Percentiles rank a stretch among this genome's conserved stretches.
These are phyloP conservation scores for Potentilla sterilis DNA, from an alignment of 306 rosid genomes.

Conservation along the genomic window DNA sequence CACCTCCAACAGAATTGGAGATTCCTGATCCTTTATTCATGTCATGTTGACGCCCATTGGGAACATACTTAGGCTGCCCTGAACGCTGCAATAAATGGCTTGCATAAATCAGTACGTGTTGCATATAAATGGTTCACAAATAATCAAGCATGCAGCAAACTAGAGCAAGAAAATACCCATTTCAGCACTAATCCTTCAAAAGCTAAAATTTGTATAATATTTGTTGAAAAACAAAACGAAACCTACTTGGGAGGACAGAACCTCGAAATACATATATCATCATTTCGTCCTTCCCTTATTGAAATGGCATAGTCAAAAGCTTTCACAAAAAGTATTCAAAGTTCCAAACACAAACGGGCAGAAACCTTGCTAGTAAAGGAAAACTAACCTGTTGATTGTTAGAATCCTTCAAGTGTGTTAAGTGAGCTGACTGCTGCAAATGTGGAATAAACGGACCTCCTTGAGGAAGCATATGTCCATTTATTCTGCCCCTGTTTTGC, in stretches of 20 bases:
- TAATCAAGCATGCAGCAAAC: not conserved
- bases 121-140: not conserved
- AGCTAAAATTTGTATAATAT: not conserved
- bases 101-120: constrained; percentile 20
- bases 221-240: not conserved
- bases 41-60: constrained; percentile 48
- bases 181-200: not conserved
- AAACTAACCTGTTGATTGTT: constrained; percentile 59
- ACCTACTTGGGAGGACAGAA: not conserved
- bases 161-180: not conserved
- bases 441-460: constrained; percentile 43
- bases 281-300: not conserved
- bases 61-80: constrained; percentile 51
- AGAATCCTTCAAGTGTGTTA: constrained; percentile 42
- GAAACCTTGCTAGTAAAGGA: not conserved
- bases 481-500: constrained; percentile 72
- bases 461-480: constrained; percentile 50
- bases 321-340: not conserved
- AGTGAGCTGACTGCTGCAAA: constrained; percentile 45
- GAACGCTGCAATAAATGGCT: constrained; percentile 38
- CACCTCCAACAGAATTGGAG: constrained; percentile 43
- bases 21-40: constrained; percentile 54
- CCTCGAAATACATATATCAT: not conserved
- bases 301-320: not conserved
- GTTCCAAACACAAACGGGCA: not conserved